Conservation (phyloP, 768 basidiomycete genomes). For the Candolleomyces eurysporus region DNA sequence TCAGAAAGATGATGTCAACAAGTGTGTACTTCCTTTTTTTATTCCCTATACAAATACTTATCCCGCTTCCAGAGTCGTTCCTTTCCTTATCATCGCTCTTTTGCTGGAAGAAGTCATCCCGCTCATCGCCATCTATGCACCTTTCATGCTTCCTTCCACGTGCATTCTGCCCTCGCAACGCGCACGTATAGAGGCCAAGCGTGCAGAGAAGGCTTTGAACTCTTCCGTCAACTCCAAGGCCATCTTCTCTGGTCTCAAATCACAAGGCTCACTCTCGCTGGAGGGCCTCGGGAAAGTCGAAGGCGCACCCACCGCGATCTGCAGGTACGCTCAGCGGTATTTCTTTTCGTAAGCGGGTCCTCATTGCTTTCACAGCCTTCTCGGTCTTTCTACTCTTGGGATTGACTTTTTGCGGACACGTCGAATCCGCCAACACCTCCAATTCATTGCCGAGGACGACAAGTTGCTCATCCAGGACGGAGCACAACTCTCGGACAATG, state of each 20-base stretch:
- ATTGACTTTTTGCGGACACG: conserved; percentile 39
- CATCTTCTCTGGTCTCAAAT: conserved; percentile 33
- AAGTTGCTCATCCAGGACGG: conserved; percentile 52
- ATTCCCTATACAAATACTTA: background rate
- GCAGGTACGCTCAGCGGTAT: conserved; percentile 46
- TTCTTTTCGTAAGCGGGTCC: background rate
- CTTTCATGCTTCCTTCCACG: conserved; percentile 81
- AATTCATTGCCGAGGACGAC: conserved; percentile 62
- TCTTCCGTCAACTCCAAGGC: conserved; percentile 34
- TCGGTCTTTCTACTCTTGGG: conserved; percentile 45
- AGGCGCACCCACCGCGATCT: conserved; percentile 43
- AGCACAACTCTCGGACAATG: conserved; percentile 45
- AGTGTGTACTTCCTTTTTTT: conserved; percentile 40
- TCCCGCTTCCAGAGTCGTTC: conserved; percentile 54
- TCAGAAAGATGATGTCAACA: conserved; percentile 65
- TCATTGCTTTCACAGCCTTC: conserved; percentile 24
- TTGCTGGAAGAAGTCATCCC: conserved; percentile 82
- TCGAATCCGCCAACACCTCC: conserved; percentile 40
- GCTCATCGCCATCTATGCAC: conserved; percentile 81
- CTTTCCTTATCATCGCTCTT: conserved; percentile 72
- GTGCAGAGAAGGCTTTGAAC: conserved; percentile 45
- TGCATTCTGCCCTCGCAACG: conserved; percentile 82
- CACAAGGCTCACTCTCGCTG: conserved; percentile 31
- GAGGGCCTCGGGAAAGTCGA: conserved; percentile 21
- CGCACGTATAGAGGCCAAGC: conserved; percentile 57